Base-by-base conservation (phyloP, 2,329 filamentous ascomycete genomes). In the Whalleya microplaca region DNA sequence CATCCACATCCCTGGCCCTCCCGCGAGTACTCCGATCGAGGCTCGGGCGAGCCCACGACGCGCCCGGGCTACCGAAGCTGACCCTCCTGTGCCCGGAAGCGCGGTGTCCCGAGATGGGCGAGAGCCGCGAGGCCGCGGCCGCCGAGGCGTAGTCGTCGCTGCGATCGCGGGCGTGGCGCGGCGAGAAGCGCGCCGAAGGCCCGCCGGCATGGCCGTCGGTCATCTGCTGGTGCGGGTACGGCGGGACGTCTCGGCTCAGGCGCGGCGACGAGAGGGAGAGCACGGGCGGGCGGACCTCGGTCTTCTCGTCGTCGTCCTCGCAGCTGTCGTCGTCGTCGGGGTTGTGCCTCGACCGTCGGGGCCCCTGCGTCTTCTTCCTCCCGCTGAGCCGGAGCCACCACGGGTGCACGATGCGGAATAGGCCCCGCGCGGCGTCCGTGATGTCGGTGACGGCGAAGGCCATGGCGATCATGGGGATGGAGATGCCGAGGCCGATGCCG, bases 401-500 rank as follows among this genome's bases (percentile, higher is more conserved):
- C 9, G 21, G 20, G 32, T 41, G 41, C 27, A 40, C 37, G 7
- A 40, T n/a, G 3, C 20, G 41, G 3, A 53, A 9, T 2, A 62
- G 2, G 7, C 41, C 55, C n/a, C 48, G 27, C 21, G 50, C 51
- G 14, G 64, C 63, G 29, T 67, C 61, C 0, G 65, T 67, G 12
- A 77, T 73, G 43, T 75, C 73, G 16, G 64, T 63, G 5, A 75
- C 71, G 0, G 72, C 69, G 51, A 76, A 74, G 5, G 75, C 75
- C 61, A 75, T 68, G 16, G 72, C 61, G 43, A 77, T 67, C 1
- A 77, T 67, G 5, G 73, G 70, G 16, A 75, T 69, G 2, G 72
- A 75, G 44, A 77, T 73, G 41, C 68, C 74, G 3, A 76, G 66
- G 2, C 75, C 74, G n/a, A 76, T 73, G 14, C 74, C 73, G 46